Evolutionary conservation across 768 basidiomycete species (phyloP).

Genomic region (Mycena olivaceomarginata): DNA sequence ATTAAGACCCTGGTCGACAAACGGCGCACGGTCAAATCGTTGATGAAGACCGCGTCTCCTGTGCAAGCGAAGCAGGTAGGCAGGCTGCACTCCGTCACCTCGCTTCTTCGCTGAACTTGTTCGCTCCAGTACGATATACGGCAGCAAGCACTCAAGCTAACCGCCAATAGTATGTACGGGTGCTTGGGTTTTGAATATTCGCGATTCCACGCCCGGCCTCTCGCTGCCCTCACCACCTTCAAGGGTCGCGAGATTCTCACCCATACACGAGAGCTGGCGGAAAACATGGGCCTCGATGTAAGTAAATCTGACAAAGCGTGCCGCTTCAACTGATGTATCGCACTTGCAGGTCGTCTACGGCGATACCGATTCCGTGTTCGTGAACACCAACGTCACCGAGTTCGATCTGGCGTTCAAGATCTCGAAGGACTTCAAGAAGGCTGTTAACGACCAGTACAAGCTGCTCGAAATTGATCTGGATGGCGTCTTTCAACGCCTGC

Average conservation of each 20-base stretch:
- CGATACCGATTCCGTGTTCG: conserved; percentile 99
- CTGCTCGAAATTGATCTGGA: conserved; percentile 98
- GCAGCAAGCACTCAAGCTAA: conserved; percentile 97
- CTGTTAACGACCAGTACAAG: conserved; percentile 96
- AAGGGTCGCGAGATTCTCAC: conserved; percentile 98
- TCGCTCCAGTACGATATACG: conserved; percentile 91
- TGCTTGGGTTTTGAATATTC: conserved; percentile 99
- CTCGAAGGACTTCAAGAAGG: conserved; percentile 94
- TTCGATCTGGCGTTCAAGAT: conserved; percentile 94
- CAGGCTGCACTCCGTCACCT: conserved; percentile 36
- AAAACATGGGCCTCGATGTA: conserved; percentile 92
- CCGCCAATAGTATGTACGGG: conserved; percentile 99
- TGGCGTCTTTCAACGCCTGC: conserved; percentile 92
- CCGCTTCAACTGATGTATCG: not conserved
- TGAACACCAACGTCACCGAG: conserved; percentile 95
- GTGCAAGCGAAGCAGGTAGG: conserved; percentile 90
- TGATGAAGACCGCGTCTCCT: conserved; percentile 92
- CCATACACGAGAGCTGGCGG: conserved; percentile 94
- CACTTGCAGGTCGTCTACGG: conserved; percentile 93
- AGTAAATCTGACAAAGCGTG: conserved; percentile 50
- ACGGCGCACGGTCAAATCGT: conserved; percentile 90
- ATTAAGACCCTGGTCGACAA: conserved; percentile 97
- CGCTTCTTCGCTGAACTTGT: not conserved
- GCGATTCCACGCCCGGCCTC: conserved; percentile 95
- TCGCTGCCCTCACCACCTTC: conserved; percentile 98